Base-by-base conservation (phyloP, 352 stramenopile genomes). In the Pythium oligandrum region DNA sequence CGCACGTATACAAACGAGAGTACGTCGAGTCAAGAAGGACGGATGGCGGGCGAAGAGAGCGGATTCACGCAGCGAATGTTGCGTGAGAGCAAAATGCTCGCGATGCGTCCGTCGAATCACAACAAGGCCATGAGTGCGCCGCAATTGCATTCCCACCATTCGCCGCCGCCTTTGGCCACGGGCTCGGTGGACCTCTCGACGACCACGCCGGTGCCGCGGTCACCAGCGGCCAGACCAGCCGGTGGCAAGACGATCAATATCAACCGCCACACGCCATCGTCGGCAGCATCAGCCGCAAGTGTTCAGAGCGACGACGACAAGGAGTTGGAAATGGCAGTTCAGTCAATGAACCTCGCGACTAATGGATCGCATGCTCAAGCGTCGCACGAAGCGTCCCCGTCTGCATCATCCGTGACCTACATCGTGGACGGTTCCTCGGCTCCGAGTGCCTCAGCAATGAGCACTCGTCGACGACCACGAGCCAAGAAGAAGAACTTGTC, bases 1-100 rank as follows among this genome's bases (percentile, higher is more conserved):
- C 4, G 3, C 40, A 48, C 5, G 32, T 11, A 40, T 9, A 43
- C 2, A n/a, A 45, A 64, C 63, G 46, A 67, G 63, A 35, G 54
- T 64, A 26, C 17, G 17, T 26, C 17, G 17, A 26, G 17, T 26
- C 17, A 26, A 26, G 17, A 26, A 26, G 17, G 17, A 26, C 17
- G 17, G 17, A 26, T 26, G 17, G 17, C 17, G 17, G 17, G 17
- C 17, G 17, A 26, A 26, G 17, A 26, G 17, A 26, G 17, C 55
- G n/a, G 48, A 35, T 32, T 46, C 12, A 51, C 57, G 26, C 63
- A 43, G 2, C 57, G 71, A 35, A 55, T 85, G 48, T 77, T 90
- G 42, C 76, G 76, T 37, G 79, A 88, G 68, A 87, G 73, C 60
- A 86, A 84, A 46, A 90, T 90, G 63, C 64, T 87, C 17, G 59